Percentiles rank a stretch among this genome's conserved stretches.
These are phyloP conservation scores for Penicillium daleae DNA, from an alignment of 495 filamentous ascomycete genomes.

Conservation along the genomic window DNA sequence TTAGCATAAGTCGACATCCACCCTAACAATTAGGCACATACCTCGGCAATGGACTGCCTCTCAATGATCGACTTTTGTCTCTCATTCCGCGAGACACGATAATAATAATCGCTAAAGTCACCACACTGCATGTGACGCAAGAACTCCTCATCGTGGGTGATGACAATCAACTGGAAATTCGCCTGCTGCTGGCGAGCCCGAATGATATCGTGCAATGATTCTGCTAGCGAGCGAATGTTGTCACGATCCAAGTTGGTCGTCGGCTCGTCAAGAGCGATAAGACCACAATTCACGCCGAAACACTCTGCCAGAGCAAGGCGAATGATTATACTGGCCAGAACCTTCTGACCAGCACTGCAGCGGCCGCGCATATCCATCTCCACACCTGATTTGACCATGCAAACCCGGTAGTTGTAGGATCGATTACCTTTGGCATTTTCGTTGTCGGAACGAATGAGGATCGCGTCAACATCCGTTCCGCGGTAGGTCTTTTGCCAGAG, in stretches of 20 bases:
- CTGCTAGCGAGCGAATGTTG: conserved; percentile 87
- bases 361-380: conserved; percentile 99
- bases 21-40: conserved; percentile 28
- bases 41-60: conserved; percentile 66
- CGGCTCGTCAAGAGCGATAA: conserved; percentile 97
- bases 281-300: conserved; percentile 93
- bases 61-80: conserved; percentile 87
- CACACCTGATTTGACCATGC: conserved; percentile 94
- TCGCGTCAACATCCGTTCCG: conserved; percentile 96
- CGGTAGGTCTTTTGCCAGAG: conserved; percentile 97
- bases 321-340: conserved; percentile 97
- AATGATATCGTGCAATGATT: conserved; percentile 86
- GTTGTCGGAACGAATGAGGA: conserved; percentile 89
- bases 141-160: conserved; percentile 99
- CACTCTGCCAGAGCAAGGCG: conserved; percentile 94
- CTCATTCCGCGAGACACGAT: conserved; percentile 78
- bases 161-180: conserved; percentile 98
- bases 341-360: conserved; percentile 95
- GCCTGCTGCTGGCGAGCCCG: conserved; percentile 77
- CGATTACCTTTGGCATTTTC: conserved; percentile 75
- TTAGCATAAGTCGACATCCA: conserved; percentile 12
- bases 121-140: conserved; percentile 87
- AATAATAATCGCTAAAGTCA: conserved; percentile 95
- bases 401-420: conserved; percentile 95
- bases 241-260: conserved; percentile 96